Evolutionary conservation across 371 early-diverging fungal species (phyloP), one percentile per base, ranked within the genome.

Genomic region (Mucor racemosus): DNA sequence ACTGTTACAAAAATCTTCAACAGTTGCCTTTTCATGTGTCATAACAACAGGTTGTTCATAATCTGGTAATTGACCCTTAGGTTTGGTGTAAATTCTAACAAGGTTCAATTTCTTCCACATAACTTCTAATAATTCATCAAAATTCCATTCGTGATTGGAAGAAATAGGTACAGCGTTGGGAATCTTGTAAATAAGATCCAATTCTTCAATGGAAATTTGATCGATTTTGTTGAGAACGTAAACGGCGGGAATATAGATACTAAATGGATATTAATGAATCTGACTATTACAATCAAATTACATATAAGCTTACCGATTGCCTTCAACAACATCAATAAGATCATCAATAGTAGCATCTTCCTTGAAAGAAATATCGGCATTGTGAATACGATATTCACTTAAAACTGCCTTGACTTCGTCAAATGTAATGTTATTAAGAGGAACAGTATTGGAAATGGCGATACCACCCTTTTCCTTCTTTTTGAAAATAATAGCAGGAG

Each of bases 81-180:
- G 99, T 75, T 99, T 99, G 39, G 99, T 96, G 86, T 99, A 99
- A 50, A 87, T 80, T 66, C 95, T 81, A n/a, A 88, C 86, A 31
- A 95, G 81, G 70, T 84, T 86, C 62, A 95, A 74, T 79, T 93
- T 90, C 71, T 92, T 81, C 98, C 98, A 98, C 91, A 95, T 96
- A 78, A 90, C 96, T 55, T 95, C 95, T 65, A 99, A 77, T 69
- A 99, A 79, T 67, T 97, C 97, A 78, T 99, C 99, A 90, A 99
- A 98, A 79, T 97, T 97, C 99, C 99, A 99, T 71, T 92, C 98
- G 73, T 98, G 95, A 77, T 99, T 95, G 13, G 99, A 93, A 67
- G 94, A 95, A 68, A 99, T 92, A 54, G 99, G 99, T 40, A 99
- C 94, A 38, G 97, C 94, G 75, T 99, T 97, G 8, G 99, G 99